Evolutionary conservation across 345 rosid genomes (phyloP).

Genomic region (Gossypium ekmanianum): DNA sequence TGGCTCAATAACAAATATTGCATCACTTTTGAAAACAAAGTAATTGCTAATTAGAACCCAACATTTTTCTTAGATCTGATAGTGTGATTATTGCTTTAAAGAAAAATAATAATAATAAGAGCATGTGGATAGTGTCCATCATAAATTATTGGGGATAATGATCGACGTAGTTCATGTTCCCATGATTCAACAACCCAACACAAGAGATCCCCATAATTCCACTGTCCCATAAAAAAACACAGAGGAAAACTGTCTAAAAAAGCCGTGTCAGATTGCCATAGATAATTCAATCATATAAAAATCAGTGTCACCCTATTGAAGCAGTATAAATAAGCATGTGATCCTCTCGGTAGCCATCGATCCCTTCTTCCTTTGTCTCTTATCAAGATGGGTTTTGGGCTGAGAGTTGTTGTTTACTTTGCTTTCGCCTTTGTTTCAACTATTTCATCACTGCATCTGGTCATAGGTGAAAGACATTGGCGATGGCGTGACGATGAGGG

Average conservation of each 20-base stretch:
- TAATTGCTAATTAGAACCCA: not conserved
- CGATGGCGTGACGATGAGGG: slow-evolving; percentile 17
- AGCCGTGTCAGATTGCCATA: slow-evolving; percentile 31
- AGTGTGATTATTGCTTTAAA: not conserved
- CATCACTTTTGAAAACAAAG: not conserved
- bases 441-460: slow-evolving; percentile 19
- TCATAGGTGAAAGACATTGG: slow-evolving; percentile 24
- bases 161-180: slow-evolving; percentile 1
- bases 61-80: not conserved
- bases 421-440: slow-evolving; percentile 21
- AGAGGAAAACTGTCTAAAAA: slow-evolving; percentile 25
- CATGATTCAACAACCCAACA: slow-evolving; percentile 26
- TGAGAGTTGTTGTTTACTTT: slow-evolving; percentile 1
- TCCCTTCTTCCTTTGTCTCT: not conserved
- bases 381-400: slow-evolving; percentile 20
- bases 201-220: slow-evolving; percentile 16
- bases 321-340: slow-evolving; percentile 45
- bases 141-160: not conserved
- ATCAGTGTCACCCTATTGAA: slow-evolving; percentile 22
- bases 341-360: slow-evolving; percentile 21
- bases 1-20: not conserved
- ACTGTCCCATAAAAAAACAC: slow-evolving; percentile 17
- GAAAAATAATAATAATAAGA: not conserved
- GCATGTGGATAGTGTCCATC: not conserved
- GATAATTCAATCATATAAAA: slow-evolving; percentile 12